These are phyloP conservation scores for Pulveroboletus sp. DNA, from an alignment of 768 basidiomycete genomes.

Conservation along the genomic window DNA sequence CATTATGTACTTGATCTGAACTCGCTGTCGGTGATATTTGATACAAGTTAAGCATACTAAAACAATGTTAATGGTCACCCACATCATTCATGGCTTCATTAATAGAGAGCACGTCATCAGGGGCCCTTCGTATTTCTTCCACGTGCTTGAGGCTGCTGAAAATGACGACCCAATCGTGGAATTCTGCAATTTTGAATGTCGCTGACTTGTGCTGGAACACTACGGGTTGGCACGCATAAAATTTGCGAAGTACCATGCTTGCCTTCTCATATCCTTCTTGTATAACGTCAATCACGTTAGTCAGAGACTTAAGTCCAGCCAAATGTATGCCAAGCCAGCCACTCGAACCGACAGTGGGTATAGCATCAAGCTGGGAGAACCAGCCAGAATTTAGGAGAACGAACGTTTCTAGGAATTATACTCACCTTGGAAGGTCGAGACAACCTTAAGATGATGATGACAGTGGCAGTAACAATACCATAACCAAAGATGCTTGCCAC, in stretches of 20 bases:
- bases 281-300: slow-evolving; percentile 18
- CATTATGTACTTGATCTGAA: slow-evolving; percentile 38
- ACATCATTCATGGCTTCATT: slow-evolving; percentile 32
- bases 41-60: no score
- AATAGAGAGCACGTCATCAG: slow-evolving; percentile 37
- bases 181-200: slow-evolving; percentile 30
- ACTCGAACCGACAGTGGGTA: slow-evolving; percentile 29
- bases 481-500: background rate
- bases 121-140: slow-evolving; percentile 38
- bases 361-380: slow-evolving; percentile 16
- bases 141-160: slow-evolving; percentile 27
- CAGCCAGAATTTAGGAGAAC: background rate
- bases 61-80: background rate
- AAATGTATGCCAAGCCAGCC: slow-evolving; percentile 26
- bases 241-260: background rate
- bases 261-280: slow-evolving; percentile 32
- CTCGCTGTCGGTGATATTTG: slow-evolving; percentile 20
- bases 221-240: background rate
- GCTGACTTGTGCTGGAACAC: slow-evolving; percentile 20
- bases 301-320: slow-evolving; percentile 13
- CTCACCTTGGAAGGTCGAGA: slow-evolving; percentile 2
- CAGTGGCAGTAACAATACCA: background rate
- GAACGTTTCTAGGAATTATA: background rate
- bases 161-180: slow-evolving; percentile 38
- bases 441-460: background rate